These are phyloP conservation scores for Excoecaria agallocha DNA, from an alignment of 345 rosid genomes.

Conservation along the genomic window DNA sequence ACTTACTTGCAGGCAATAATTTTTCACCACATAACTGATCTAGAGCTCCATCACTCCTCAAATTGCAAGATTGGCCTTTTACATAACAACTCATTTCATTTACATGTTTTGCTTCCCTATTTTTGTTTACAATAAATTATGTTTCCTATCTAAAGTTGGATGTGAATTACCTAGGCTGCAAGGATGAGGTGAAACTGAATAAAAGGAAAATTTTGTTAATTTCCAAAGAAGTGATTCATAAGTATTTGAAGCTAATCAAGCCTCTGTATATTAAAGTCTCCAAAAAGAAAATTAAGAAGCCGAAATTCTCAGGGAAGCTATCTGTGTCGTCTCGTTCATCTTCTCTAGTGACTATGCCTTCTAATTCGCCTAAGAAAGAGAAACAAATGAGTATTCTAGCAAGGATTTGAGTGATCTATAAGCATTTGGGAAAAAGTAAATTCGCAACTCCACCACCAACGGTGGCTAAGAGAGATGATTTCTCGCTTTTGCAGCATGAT, in stretches of 20 bases:
- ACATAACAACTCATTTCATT: neutral
- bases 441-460: conserved; percentile 13
- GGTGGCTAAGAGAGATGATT: conserved; percentile 22
- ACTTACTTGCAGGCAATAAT: neutral
- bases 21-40: neutral
- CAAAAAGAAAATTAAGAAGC: conserved; percentile 36
- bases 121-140: neutral
- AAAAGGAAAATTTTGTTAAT: neutral
- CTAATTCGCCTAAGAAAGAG: conserved; percentile 26
- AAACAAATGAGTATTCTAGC: conserved; percentile 19
- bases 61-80: neutral
- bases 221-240: conserved; percentile 8
- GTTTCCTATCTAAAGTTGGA: neutral
- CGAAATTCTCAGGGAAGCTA: conserved; percentile 25
- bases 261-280: no score
- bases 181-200: neutral
- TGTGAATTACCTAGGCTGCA: neutral
- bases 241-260: conserved; percentile 33
- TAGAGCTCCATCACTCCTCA: neutral
- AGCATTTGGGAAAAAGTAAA: conserved; percentile 37
- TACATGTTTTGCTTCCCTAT: neutral
- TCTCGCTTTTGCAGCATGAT: conserved; percentile 24
- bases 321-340: conserved; percentile 37
- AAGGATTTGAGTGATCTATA: conserved; percentile 28
- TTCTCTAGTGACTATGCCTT: conserved; percentile 35